Evolutionary conservation across 805 yeast genomes (phyloP), one percentile per base, ranked within the genome.

Genomic region (Candida namnaoensis): DNA sequence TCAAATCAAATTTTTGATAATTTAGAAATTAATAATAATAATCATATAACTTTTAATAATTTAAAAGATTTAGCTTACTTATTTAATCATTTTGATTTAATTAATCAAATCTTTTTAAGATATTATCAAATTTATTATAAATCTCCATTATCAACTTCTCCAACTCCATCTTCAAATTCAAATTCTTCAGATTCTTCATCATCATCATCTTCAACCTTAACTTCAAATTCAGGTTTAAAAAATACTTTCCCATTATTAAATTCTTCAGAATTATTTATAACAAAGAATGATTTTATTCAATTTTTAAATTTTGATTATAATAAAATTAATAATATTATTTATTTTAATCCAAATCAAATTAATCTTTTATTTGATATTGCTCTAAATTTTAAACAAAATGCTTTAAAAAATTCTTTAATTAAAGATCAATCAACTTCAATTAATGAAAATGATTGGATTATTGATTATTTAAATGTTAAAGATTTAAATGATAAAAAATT

Each of bases 271-370:
- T 27, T 27, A 27, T 9, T 57, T n/a, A 59, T 67, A n/a, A 61
- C 64, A 2, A 64, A 64, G 42, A 49, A 53, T 10, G 65, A 64
- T 33, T 57, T 67, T 34, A 50, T 61, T 41, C 51, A 52, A 26
- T 58, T 66, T 37, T 42, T 67, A 36, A 63, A 58, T 38, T 47
- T 57, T 15, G 66, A 65, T 41, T 65, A 61, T 43, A 62, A 65
- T 38, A 67, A 65, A 44, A 63, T 66, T 8, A 67, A 66, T 44
- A 67, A 67, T 45, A 57, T 66, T 34, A 50, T 52, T n/a, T 58
- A 58, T 24, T 67, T 67, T 37, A 64, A 71, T 0, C 70, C 69
- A 1, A 59, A 68, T 3, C 71, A 67, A 44, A 64, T 67, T 8
- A 57, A 63, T 40, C 43, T 67, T 15, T 46, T 67, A 39, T 67